A percentile compares a stretch with the other conserved stretches of the same genome.
Conservation (phyloP, 257 asterid genomes). For the Gynochthodes officinalis region DNA sequence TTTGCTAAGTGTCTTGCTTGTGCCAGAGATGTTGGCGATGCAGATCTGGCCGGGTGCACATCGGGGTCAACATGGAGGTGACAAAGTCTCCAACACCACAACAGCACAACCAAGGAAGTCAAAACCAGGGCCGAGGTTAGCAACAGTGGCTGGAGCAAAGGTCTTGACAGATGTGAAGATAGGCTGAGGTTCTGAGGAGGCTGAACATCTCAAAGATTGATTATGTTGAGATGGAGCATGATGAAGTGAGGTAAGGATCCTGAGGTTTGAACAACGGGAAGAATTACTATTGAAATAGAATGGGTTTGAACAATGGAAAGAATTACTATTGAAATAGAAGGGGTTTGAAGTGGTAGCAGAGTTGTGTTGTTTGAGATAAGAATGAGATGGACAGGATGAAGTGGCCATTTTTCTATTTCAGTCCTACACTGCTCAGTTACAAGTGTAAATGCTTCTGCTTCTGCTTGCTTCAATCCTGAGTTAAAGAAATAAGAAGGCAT, state of each 20-base stretch:
- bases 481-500: background rate
- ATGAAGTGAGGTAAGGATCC: background rate
- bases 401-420: background rate
- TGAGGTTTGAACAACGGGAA: background rate
- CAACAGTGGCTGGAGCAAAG: slow-evolving; percentile 84
- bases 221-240: background rate
- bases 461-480: background rate
- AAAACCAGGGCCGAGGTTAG: slow-evolving; percentile 87
- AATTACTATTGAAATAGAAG: no score
- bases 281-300: background rate
- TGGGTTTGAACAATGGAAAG: no score
- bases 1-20: slow-evolving; percentile 58
- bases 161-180: slow-evolving; percentile 63
- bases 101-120: slow-evolving; percentile 91
- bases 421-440: background rate
- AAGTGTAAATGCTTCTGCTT: background rate
- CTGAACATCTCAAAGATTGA: background rate
- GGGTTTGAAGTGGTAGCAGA: background rate
- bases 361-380: background rate
- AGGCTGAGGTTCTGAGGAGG: slow-evolving; percentile 52
- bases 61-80: slow-evolving; percentile 51
- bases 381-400: background rate
- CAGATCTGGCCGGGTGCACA: slow-evolving; percentile 66
- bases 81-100: slow-evolving; percentile 77
- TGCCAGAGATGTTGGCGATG: slow-evolving; percentile 66